phyloP scores from a whole-genome alignment of 2,329 filamentous ascomycete genomes.

The Stachybotrys chlorohalonatus region DNA sequence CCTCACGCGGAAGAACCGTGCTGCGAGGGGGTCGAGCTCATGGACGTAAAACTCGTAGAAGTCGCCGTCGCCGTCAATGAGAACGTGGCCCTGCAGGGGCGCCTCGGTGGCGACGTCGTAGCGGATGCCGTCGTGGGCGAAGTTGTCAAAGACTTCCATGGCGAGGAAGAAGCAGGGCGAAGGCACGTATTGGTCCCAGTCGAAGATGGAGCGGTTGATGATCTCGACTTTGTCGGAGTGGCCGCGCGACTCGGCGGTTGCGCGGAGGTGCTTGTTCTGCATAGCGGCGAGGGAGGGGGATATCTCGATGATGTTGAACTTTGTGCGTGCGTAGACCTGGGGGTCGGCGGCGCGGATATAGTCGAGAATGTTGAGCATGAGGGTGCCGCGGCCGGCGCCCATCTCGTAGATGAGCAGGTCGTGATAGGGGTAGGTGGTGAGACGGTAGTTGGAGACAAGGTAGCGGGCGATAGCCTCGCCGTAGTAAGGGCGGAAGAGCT shows the following conservation, averaged over 20 bases:
- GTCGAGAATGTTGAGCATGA: constrained; percentile 97
- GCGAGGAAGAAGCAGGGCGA: constrained; percentile 96
- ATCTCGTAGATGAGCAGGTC: constrained; percentile 98
- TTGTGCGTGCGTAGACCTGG: constrained; percentile 86
- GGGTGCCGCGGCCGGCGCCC: constrained; percentile 91
- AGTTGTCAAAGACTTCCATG: constrained; percentile 98
- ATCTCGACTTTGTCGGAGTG: constrained; percentile 86
- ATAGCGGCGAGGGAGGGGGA: constrained; percentile 70
- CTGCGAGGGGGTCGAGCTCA: constrained; percentile 70
- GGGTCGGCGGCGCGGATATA: constrained; percentile 86
- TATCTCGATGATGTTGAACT: constrained; percentile 95
- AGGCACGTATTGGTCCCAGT: constrained; percentile 82
- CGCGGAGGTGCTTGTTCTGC: constrained; percentile 62
- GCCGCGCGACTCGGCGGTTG: constrained; percentile 58
- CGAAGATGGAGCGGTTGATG: constrained; percentile 89
- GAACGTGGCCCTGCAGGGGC: constrained; percentile 78
- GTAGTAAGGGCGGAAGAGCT: constrained; percentile 93
- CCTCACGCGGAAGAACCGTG: constrained; percentile 76
- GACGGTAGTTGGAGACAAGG: constrained; percentile 89
- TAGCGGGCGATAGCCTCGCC: constrained; percentile 96
- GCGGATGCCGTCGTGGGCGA: constrained; percentile 87
- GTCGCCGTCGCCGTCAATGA: constrained; percentile 78
- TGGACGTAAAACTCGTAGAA: constrained; percentile 91
- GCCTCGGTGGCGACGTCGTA: constrained; percentile 76
- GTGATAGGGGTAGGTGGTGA: constrained; percentile 89